Evolutionary conservation across 768 basidiomycete genomes (phyloP), one percentile per base, ranked within the genome.

Genomic region (Porpolomopsis calyptriformis): DNA sequence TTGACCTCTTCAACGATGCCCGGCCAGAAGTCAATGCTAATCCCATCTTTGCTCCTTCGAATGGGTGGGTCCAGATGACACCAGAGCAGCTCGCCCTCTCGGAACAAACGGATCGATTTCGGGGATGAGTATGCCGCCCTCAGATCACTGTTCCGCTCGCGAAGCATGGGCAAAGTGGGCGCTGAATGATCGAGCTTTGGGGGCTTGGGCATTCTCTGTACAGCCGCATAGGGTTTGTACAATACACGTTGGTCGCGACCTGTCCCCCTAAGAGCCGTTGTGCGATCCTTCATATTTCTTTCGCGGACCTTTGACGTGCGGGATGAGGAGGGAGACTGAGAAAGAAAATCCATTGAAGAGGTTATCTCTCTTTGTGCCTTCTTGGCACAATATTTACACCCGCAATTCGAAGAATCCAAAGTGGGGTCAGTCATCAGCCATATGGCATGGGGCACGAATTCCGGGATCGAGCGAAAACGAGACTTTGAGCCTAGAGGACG

Each of bases 391-490:
- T 89, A 89, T 57, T 86, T 87, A 66, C 86, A 90, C 25, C 63
- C 63, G 55, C 86, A 90, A 35, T 71, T 71, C 2, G 59, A 55
- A 37, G 69, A 69, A 49, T 72, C 59, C 49, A 71, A 56, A 2
- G 65, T 66, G 0, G 65, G 55, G 48, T 85, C 80, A 5, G 67
- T 66, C 59, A 80, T 68, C 8, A 91, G 73, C 87, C 87, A 91
- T 48, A 79, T 67, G 2, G 84, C 84, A 54, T 92, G 89, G 3
- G 87, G 86, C 39, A 83, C 74, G 58, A 91, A 88, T 57, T 92
- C 89, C 40, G 82, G 82, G n/a, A 79, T 67, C 10, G 87, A 89
- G 35, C 89, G 82, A 60, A 89, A 91, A 26, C 67, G 65, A 34
- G 58, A 59, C 24, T 63, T 65, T 33, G 69, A 62, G 2, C 79